Evolutionary conservation across 495 filamentous ascomycete genomes (phyloP).

Genomic region (Aspergillus bridgeri): DNA sequence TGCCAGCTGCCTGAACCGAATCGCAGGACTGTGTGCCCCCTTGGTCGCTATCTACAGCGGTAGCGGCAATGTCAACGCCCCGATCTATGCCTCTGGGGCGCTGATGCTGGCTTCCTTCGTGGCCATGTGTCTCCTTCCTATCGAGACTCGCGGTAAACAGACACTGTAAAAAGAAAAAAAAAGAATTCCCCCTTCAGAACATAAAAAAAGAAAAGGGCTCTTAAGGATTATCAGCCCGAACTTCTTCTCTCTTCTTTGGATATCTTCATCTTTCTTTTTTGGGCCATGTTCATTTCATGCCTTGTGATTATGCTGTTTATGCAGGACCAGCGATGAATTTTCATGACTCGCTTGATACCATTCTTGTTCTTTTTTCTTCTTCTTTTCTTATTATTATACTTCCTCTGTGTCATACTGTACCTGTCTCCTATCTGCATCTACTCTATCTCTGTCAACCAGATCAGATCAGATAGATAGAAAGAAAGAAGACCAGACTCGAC

Average conservation of each 20-base stretch:
- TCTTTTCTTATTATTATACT: neutral
- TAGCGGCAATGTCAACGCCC: slow-evolving; percentile 39
- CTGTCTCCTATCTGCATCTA: neutral
- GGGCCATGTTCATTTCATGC: neutral
- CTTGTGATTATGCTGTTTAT: neutral
- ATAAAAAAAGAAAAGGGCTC: too few species aligned
- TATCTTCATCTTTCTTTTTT: neutral
- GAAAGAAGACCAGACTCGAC: neutral
- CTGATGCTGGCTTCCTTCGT: slow-evolving; percentile 50
- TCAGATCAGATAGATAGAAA: neutral
- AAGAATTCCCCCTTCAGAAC: neutral
- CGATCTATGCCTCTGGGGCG: slow-evolving; percentile 51
- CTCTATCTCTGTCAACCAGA: too few species aligned
- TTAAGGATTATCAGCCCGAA: too few species aligned
- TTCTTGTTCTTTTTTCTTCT: neutral
- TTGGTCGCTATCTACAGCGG: slow-evolving; percentile 53
- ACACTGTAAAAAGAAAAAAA: slow-evolving; percentile 29
- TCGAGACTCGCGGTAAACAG: slow-evolving; percentile 52
- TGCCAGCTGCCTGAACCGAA: slow-evolving; percentile 53
- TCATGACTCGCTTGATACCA: neutral
- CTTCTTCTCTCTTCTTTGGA: neutral
- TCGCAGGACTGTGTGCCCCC: slow-evolving; percentile 56
- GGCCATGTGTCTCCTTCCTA: slow-evolving; percentile 50
- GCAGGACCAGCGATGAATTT: neutral
- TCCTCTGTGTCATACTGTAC: neutral